Evolutionary conservation across 352 stramenopile genomes (phyloP), one percentile per base, ranked within the genome.

Genomic region (Aphanomyces invadans): DNA sequence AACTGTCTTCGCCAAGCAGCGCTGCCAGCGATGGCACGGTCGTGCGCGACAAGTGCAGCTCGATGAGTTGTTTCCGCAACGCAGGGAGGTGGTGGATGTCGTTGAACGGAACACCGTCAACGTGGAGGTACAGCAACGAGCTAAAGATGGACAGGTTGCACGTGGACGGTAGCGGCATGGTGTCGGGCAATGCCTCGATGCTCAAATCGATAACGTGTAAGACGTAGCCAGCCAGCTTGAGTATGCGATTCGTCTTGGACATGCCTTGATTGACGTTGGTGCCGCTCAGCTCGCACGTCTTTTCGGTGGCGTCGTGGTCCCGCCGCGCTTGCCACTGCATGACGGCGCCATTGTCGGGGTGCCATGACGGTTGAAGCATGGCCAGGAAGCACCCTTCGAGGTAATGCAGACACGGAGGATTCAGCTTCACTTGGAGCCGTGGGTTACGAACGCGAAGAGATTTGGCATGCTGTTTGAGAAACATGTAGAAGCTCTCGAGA

Each of bases 401-500:
- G 55, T 64, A 64, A 31, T 64, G 39, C 32, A 64, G 25, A 15
- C 55, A 64, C 11, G 55, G 55, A 10, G 55, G 55, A 32, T 64
- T 64, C 31, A 64, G 33, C 7, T 52, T n/a, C 31, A 64, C 55
- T 52, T 64, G 55, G 25, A 64, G 55, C 2, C 55, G 55, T 26
- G 55, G 55, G 39, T 64, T 64, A 10, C 38, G 33, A 32, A 51
- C 31, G 33, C 55, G 55, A 10, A 64, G 39, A 4, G 55, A 64
- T 38, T 64, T 64, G 55, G 32, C 31, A 29, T 64, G 55, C 23
- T 64, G 32, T 26, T 64, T 64, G 19, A 64, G 55, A n/a, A 64
- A 64, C 55, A 46, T 29, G 26, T 64, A 64, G n/a, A 64, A 64
- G 55, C 55, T 64, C 25, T 51, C 21, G 23, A 64, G 55, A 38